Conservation (phyloP, 345 rosid genomes). For the Populus nigra region DNA sequence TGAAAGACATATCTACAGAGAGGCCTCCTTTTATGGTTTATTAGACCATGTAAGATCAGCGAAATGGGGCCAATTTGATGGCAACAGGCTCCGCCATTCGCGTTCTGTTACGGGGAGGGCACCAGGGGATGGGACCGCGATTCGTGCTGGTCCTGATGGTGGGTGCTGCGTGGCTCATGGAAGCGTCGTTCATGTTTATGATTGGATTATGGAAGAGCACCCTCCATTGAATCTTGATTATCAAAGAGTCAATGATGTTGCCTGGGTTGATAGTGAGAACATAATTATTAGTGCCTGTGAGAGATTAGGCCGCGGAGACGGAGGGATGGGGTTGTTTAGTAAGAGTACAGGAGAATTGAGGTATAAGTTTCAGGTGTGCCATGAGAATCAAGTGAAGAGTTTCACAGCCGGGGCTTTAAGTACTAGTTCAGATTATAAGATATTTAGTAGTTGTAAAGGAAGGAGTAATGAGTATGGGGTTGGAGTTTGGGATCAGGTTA, state of each 20-base stretch:
- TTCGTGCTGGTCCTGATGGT: slow-evolving; percentile 89
- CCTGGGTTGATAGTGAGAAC: slow-evolving; percentile 62
- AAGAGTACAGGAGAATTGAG: slow-evolving; percentile 68
- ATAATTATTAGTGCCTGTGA: slow-evolving; percentile 73
- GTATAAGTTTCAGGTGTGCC: slow-evolving; percentile 69
- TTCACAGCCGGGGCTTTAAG: slow-evolving; percentile 87
- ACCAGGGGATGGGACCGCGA: slow-evolving; percentile 94
- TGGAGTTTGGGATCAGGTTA: slow-evolving; percentile 94
- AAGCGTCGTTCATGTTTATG: slow-evolving; percentile 77
- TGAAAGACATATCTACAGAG: slow-evolving; percentile 66
- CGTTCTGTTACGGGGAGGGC: slow-evolving; percentile 72
- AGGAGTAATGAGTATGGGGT: slow-evolving; percentile 91
- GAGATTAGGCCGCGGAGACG: slow-evolving; percentile 77
- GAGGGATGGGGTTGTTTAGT: slow-evolving; percentile 92
- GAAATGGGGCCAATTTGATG: slow-evolving; percentile 82
- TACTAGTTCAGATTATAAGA: slow-evolving; percentile 54
- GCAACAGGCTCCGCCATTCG: slow-evolving; percentile 58
- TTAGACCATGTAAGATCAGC: slow-evolving; percentile 73
- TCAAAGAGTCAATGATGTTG: slow-evolving; percentile 89
- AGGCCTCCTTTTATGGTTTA: slow-evolving; percentile 82
- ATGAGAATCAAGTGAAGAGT: slow-evolving; percentile 69
- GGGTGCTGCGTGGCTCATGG: slow-evolving; percentile 98
- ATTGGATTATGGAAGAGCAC: slow-evolving; percentile 89
- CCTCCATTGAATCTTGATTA: slow-evolving; percentile 74
- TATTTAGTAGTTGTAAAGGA: slow-evolving; percentile 84